These are phyloP conservation scores for Plasmopara muralis DNA, from an alignment of 352 stramenopile genomes.

Conservation along the genomic window DNA sequence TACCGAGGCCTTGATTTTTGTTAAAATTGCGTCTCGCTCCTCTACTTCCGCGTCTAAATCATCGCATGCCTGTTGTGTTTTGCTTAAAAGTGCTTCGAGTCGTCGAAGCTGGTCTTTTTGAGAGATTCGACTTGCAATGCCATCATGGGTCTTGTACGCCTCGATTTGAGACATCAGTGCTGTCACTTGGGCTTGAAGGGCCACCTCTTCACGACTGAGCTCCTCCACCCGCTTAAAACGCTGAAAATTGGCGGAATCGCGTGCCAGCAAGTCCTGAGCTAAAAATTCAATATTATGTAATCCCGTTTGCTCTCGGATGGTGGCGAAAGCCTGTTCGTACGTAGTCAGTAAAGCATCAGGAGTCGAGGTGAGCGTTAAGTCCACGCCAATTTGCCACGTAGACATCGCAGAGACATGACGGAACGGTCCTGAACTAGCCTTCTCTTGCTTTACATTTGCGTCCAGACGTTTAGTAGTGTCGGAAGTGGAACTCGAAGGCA, in stretches of 20 bases:
- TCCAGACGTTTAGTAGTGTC: too few species aligned
- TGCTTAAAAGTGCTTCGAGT: constrained; percentile 31
- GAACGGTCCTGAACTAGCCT: constrained; percentile 12
- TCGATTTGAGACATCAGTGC: too few species aligned
- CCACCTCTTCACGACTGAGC: too few species aligned
- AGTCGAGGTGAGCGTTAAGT: constrained; percentile 43
- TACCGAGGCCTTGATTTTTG: constrained; percentile 56
- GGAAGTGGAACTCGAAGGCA: constrained; percentile 1
- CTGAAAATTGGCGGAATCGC: too few species aligned
- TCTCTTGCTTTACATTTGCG: too few species aligned
- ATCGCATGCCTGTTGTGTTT: constrained; percentile 34
- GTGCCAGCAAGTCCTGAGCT: too few species aligned
- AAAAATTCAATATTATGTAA: constrained; percentile 4
- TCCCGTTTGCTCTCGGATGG: constrained; percentile 51
- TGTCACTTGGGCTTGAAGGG: too few species aligned
- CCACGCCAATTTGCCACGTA: constrained; percentile 70
- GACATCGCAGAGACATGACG: constrained; percentile 51
- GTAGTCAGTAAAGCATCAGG: constrained; percentile 43
- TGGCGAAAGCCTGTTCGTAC: constrained; percentile 57
- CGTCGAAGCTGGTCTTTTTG: constrained; percentile 6
- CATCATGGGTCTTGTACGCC: too few species aligned
- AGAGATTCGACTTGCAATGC: too few species aligned
- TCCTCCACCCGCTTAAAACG: too few species aligned
- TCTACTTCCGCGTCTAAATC: constrained; percentile 51
- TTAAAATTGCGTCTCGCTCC: constrained; percentile 42